Conservation (phyloP, 2,329 filamentous ascomycete genomes). For the Dryadomyces sulphureus region DNA sequence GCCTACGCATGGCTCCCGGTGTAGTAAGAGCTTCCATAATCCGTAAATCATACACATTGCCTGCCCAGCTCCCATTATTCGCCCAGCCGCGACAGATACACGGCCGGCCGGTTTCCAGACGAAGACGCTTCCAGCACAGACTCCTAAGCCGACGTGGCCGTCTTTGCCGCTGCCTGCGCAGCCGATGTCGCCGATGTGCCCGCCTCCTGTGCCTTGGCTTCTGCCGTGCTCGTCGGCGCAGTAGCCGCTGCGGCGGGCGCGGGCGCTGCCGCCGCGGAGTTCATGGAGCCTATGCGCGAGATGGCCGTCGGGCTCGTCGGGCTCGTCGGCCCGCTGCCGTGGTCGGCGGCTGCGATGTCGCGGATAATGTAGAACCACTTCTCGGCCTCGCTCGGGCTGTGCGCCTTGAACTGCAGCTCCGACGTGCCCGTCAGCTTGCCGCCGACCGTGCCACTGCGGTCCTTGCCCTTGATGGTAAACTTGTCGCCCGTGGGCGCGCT, state of each 20-base stretch:
- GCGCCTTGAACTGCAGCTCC: conserved; percentile 78
- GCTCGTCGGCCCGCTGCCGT: conserved; percentile 15
- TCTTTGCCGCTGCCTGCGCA: not conserved
- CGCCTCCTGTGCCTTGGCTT: not conserved
- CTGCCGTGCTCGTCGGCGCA: not conserved
- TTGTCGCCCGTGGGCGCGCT: conserved; percentile 60
- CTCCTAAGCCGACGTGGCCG: conserved; percentile 6
- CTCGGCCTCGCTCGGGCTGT: conserved; percentile 62
- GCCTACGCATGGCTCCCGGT: too few species aligned
- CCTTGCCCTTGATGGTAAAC: conserved; percentile 93
- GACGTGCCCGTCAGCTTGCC: conserved; percentile 67
- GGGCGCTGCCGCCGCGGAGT: not conserved
- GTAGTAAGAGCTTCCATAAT: too few species aligned
- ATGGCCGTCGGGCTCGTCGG: conserved; percentile 19
- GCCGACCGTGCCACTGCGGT: conserved; percentile 65
- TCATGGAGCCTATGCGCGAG: not conserved
- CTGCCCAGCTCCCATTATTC: too few species aligned
- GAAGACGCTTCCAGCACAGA: not conserved
- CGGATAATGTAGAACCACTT: conserved; percentile 72
- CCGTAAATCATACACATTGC: too few species aligned
- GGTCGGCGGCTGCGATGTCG: conserved; percentile 29
- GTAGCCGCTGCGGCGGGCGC: not conserved
- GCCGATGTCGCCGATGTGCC: not conserved
- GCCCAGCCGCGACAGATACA: conserved; percentile 2
- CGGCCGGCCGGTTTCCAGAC: not conserved